These are phyloP conservation scores for Themeda triandra DNA, from an alignment of 176 grass and related monocot genomes.

Conservation along the genomic window DNA sequence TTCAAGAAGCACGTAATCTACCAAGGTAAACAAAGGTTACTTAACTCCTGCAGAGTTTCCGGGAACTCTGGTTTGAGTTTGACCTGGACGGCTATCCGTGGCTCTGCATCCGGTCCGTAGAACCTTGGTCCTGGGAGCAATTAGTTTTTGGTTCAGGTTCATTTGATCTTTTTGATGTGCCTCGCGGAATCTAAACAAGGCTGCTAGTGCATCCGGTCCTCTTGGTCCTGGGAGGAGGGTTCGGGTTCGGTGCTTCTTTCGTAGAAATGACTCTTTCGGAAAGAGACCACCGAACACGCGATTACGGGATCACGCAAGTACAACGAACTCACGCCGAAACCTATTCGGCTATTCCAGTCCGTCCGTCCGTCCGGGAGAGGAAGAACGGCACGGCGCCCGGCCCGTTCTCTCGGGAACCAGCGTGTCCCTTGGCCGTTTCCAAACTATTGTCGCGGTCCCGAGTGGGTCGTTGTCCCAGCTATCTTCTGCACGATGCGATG, in stretches of 20 bases:
- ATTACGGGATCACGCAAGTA: not conserved
- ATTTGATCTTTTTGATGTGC: no score
- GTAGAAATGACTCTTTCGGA: no score
- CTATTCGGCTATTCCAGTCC: no score
- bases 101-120: not conserved
- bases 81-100: not conserved
- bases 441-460: no score
- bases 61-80: not conserved
- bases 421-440: not conserved
- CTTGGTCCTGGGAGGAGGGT: no score
- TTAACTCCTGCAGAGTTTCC: not conserved
- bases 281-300: not conserved
- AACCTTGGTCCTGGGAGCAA: not conserved
- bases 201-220: no score
- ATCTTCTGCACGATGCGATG: not conserved
- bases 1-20: not conserved
- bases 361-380: not conserved
- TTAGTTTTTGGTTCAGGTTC: no score
- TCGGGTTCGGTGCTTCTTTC: no score
- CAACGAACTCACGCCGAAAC: not conserved
- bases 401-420: not conserved
- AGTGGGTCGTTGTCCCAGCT: not conserved
- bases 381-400: not conserved
- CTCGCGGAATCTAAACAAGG: no score
- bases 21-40: not conserved